phyloP scores from a whole-genome alignment of 2,329 filamentous ascomycete species.

The Neoascochyta sp. region DNA sequence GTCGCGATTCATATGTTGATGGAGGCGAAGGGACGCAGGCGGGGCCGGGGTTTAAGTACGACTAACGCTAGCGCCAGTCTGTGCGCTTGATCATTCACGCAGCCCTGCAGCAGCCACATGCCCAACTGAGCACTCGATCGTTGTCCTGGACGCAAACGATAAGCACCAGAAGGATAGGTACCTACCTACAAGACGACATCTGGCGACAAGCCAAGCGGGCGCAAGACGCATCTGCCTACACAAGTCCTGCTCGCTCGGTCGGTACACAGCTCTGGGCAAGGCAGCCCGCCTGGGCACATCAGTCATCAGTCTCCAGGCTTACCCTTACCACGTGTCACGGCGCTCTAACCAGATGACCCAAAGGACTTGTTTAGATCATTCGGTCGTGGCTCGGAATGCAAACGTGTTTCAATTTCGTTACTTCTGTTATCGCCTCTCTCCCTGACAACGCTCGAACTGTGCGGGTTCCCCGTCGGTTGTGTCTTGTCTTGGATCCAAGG shows the following conservation, averaged over 20 bases:
- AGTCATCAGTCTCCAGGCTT: slow-evolving; percentile 18
- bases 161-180: not conserved
- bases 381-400: slow-evolving; percentile 28
- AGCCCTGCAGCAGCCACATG: slow-evolving; percentile 21
- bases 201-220: not conserved
- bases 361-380: slow-evolving; percentile 28
- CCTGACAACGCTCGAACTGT: slow-evolving; percentile 5
- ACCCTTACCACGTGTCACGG: slow-evolving; percentile 36
- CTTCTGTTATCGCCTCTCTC: slow-evolving; percentile 8
- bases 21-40: slow-evolving; percentile 28
- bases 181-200: too few relatives aligned
- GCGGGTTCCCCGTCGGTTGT: slow-evolving; percentile 1
- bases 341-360: slow-evolving; percentile 17
- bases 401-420: slow-evolving; percentile 25
- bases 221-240: too few relatives aligned
- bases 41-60: slow-evolving; percentile 19
- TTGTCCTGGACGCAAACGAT: not conserved
- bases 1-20: slow-evolving; percentile 36
- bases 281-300: slow-evolving; percentile 5
- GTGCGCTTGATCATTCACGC: slow-evolving; percentile 13
- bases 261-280: slow-evolving; percentile 2
- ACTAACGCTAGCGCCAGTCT: slow-evolving; percentile 17
- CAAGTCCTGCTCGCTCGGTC: too few relatives aligned
- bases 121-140: too few relatives aligned
- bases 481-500: slow-evolving; percentile 1